phyloP scores from a whole-genome alignment of 352 stramenopile species.

The Phytophthora litchii region DNA sequence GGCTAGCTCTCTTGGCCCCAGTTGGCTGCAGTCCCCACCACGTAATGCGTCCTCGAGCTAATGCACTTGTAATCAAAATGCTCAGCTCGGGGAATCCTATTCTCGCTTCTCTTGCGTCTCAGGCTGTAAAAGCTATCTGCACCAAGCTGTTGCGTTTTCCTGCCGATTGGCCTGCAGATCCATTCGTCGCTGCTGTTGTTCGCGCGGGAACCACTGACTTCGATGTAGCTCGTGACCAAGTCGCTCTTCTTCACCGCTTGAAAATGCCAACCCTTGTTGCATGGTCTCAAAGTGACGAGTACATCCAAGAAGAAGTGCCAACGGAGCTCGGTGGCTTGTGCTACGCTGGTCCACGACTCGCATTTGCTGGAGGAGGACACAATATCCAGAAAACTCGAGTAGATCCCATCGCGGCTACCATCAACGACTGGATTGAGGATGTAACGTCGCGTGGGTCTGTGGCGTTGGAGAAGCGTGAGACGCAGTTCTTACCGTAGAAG shows the following conservation, averaged over 20 bases:
- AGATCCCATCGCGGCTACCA: slow-evolving; percentile 22
- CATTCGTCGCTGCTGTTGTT: slow-evolving; percentile 44
- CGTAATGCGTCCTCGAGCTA: slow-evolving; percentile 41
- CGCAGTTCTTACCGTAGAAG: slow-evolving; percentile 8
- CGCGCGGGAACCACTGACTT: slow-evolving; percentile 50
- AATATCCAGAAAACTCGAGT: slow-evolving; percentile 65
- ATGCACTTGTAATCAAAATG: slow-evolving; percentile 33
- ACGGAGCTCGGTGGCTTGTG: slow-evolving; percentile 34
- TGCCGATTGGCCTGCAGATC: slow-evolving; percentile 21
- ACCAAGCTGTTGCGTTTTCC: slow-evolving; percentile 45
- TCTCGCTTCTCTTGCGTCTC: slow-evolving; percentile 9
- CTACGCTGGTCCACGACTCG: slow-evolving; percentile 33
- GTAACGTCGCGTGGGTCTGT: slow-evolving; percentile 6
- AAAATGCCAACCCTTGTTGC: slow-evolving; percentile 41
- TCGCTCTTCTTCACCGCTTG: slow-evolving; percentile 14
- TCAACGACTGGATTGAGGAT: slow-evolving; percentile 28
- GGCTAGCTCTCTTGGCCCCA: slow-evolving; percentile 40
- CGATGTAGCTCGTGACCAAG: slow-evolving; percentile 28
- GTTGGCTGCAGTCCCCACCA: slow-evolving; percentile 46
- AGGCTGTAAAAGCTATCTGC: slow-evolving; percentile 40
- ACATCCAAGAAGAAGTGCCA: slow-evolving; percentile 48
- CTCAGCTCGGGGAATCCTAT: slow-evolving; percentile 27
- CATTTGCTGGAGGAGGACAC: slow-evolving; percentile 46
- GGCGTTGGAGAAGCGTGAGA: neutral
- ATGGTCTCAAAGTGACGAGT: slow-evolving; percentile 48